A percentile compares a stretch with the other conserved stretches of the same genome.
These are phyloP conservation scores for Tolypocladium endophyticum DNA, from an alignment of 2,329 filamentous ascomycete species.

Conservation along the genomic window DNA sequence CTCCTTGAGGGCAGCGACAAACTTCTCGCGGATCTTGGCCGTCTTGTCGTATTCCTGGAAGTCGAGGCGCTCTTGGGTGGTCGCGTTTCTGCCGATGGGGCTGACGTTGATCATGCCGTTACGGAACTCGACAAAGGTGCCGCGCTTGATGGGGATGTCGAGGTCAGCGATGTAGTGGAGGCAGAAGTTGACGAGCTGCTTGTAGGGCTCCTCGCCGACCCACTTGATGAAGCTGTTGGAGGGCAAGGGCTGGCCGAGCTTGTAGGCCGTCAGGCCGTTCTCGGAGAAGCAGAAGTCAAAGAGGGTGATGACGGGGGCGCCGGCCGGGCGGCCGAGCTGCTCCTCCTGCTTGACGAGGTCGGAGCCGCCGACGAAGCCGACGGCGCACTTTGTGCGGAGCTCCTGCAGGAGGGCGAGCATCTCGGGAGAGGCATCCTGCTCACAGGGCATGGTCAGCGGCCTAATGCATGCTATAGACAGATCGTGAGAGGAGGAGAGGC, in stretches of 20 bases:
- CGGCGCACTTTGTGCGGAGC: conserved; percentile 78
- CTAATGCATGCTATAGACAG: background rate
- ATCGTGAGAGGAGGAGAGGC: conserved; percentile 5
- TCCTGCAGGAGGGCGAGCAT: conserved; percentile 71
- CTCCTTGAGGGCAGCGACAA: conserved; percentile 24
- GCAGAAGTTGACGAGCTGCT: conserved; percentile 64
- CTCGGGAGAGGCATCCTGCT: conserved; percentile 60
- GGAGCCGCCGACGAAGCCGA: conserved; percentile 88
- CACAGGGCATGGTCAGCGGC: background rate
- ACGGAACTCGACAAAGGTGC: conserved; percentile 79
- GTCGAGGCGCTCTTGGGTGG: conserved; percentile 65
- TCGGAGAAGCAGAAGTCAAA: conserved; percentile 98
- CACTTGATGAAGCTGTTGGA: conserved; percentile 83
- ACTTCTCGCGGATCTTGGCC: conserved; percentile 70
- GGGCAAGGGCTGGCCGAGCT: conserved; percentile 64
- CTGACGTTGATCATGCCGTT: conserved; percentile 87
- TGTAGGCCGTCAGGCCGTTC: conserved; percentile 89
- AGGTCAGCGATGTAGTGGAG: conserved; percentile 78
- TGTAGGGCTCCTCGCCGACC: conserved; percentile 77
- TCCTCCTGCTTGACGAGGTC: conserved; percentile 93
- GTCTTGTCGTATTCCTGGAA: conserved; percentile 74
- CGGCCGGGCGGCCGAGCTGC: conserved; percentile 62
- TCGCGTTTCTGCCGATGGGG: conserved; percentile 80
- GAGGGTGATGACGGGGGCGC: conserved; percentile 62
- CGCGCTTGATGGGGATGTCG: conserved; percentile 72